These are phyloP conservation scores for Chalciporus piperatoides DNA, from an alignment of 1,284 basidiomycete genomes.

Conservation along the genomic window DNA sequence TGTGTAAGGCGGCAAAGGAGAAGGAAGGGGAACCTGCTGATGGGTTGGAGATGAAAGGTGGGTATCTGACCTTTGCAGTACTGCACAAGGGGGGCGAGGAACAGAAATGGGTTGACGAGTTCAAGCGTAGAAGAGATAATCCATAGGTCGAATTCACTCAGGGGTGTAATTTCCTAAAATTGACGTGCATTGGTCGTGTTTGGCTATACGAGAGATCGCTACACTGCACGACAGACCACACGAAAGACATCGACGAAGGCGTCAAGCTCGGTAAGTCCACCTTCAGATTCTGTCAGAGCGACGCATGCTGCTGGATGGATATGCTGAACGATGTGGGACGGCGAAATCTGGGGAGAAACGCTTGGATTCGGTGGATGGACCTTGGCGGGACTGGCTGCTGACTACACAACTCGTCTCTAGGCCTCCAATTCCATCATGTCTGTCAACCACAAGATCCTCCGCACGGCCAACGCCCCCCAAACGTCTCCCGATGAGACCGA, in stretches of 20 bases:
- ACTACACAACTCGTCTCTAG: conserved; percentile 35
- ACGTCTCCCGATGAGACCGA: conserved; percentile 92
- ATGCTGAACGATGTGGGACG: conserved; percentile 5
- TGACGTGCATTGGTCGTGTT: conserved; percentile 30
- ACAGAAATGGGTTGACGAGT: conserved; percentile 85
- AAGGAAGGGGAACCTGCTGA: conserved; percentile 64
- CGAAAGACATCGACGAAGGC: conserved; percentile 40
- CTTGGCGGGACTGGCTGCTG: conserved; percentile 40
- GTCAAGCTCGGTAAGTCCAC: conserved; percentile 44
- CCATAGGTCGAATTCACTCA: conserved; percentile 6
- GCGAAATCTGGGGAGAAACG: conserved; percentile 25
- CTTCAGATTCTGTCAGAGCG: conserved; percentile 19
- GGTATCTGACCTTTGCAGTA: conserved; percentile 82
- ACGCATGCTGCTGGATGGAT: conserved; percentile 11
- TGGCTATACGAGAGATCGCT: conserved; percentile 20
- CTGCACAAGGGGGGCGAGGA: conserved; percentile 82
- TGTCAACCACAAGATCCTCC: conserved; percentile 83
- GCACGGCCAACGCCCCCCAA: conserved; percentile 93
- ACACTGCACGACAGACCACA: conserved; percentile 12
- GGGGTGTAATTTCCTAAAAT: conserved; percentile 17
- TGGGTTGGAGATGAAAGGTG: conserved; percentile 84
- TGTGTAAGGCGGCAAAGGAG: conserved; percentile 60
- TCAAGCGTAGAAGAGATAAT: conserved; percentile 58
- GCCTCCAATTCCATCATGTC: conserved; percentile 56
- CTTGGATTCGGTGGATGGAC: conserved; percentile 47